A percentile compares a stretch with the other conserved stretches of the same genome.
phyloP scores from a whole-genome alignment of 2,329 filamentous ascomycete genomes.

The Neurospora crassa region DNA sequence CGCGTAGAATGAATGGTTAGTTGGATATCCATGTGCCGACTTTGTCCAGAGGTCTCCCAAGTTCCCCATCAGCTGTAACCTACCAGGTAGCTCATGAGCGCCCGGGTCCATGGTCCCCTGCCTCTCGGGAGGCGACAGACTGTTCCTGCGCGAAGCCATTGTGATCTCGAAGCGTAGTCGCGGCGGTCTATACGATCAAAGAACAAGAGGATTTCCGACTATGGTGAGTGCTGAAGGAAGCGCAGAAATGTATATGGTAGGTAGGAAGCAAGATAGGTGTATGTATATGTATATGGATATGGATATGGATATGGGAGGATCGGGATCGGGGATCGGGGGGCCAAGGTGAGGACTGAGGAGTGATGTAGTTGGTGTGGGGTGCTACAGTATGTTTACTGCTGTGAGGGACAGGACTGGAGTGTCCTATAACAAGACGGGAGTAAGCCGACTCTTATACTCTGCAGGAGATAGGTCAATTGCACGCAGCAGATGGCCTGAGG shows the following conservation, averaged over 20 bases:
- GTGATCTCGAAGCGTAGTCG: conserved; percentile 6
- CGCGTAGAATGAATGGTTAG: conserved; percentile 6
- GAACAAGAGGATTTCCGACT: not conserved
- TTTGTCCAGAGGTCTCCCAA: not conserved
- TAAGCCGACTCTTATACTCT: not conserved
- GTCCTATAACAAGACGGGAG: not conserved
- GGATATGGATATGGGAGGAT: not conserved
- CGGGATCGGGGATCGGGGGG: not conserved
- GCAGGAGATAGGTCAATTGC: not conserved
- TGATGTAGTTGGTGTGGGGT: not conserved
- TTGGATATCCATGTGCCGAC: not conserved
- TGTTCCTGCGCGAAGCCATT: conserved; percentile 26
- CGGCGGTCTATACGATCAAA: not conserved
- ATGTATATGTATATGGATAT: not conserved
- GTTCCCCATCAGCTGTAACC: conserved; percentile 7
- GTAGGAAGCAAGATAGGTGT: not conserved
- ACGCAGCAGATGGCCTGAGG: not conserved
- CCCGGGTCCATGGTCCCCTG: conserved; percentile 43
- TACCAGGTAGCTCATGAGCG: conserved; percentile 48
- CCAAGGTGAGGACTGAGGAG: not conserved
- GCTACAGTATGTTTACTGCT: not conserved
- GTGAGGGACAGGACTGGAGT: not conserved
- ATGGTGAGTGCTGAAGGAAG: not conserved
- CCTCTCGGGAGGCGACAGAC: conserved; percentile 30
- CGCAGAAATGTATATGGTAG: not conserved